Base-by-base conservation (phyloP, 2,329 filamentous ascomycete species). In the Trichophyton schoenleinii region DNA sequence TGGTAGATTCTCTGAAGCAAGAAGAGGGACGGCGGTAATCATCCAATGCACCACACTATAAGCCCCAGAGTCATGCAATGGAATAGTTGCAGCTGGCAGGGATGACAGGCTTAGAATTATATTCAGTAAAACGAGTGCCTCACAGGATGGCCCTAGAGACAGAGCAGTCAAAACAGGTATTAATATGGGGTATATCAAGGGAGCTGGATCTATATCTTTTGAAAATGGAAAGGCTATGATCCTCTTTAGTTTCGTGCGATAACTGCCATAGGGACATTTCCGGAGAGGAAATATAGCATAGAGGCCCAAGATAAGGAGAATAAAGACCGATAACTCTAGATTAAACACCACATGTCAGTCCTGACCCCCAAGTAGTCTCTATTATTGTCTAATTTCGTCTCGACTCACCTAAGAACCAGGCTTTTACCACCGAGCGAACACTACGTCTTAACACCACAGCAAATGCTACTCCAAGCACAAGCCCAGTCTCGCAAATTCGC, bases 161-260 rank as follows among this genome's bases (percentile, higher is more conserved):
- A 94, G 77, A 1, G 91, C 85, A 31, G 94, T 87, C 53, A 91
- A 79, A 15, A 91, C 75, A 0, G 91, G 89, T 34, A 96, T 79
- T 1, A 86, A 74, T 4, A 87, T 81, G 18, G 92, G 92, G 70
- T 96, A 97, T 62, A 96, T 74, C n/a, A 96, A 79, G 9, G 91
- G 89, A 5, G 92, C 92, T 2, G 91, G 91, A 69, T 97, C 92
- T 73, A 96, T 95, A n/a, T 83, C 80, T 3, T 84, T 77, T 0
- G 91, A 90, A 42, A 96, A 77, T 46, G 80, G 79, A 67, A 85
- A 82, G 57, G 78, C 77, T 65, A 70, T 74, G 58, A 74, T 67
- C 58, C 73, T 67, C 38, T 70, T 71, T 58, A 68, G 70, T 46
- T 68, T 67, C 25, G 67, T 66, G 18, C 64, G 65, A 44, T 66